Base-by-base conservation (phyloP, 208 protist genomes). In the Leishmania amazonensis region DNA sequence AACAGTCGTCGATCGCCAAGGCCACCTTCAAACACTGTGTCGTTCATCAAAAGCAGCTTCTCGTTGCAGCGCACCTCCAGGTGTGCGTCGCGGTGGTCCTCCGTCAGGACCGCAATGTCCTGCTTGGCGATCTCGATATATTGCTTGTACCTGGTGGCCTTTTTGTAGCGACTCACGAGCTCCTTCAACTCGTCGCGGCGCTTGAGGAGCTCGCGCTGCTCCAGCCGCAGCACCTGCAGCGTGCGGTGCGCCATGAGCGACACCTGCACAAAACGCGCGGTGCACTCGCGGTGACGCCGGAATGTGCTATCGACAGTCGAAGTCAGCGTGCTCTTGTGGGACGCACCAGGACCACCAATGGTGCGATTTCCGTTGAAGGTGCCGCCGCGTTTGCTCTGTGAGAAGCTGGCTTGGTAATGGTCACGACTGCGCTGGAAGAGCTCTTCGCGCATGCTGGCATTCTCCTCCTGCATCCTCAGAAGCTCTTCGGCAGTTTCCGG, bases 1-100 rank as follows among this genome's bases (percentile, higher is more conserved):
- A 76, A 73, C 49, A 97, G 78, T 17, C 85, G 84, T n/a, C 85
- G 90, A 45, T 80, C 74, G n/a, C 81, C 84, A 1, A 80, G 13
- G 1, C 90, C 88, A 2, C 86, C 85, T 42, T 89, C 86, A 47
- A 79, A 38, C 78, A 89, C 77, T 21, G 60, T 51, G 38, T 83
- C 80, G 74, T 88, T 88, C 75, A 88, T 84, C 15, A 95, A 35
- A 31, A 96, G 84, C 38, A 95, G 84, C 81, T 92, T 93, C 72
- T 96, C 93, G 79, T 96, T 96, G 79, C 88, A 91, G 62, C 91
- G 90, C 76, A 96, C 87, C 74, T 90, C 86, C 3, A 94, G 86
- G 73, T 86, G 84, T 7, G 93, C 83, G 60, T 89, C 87, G 47
- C 91, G 89, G 76, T 93, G 83, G 73, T 95, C 90, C 53, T 93